Conservation (phyloP, 768 basidiomycete genomes). For the Leccinum fibrillosum region DNA sequence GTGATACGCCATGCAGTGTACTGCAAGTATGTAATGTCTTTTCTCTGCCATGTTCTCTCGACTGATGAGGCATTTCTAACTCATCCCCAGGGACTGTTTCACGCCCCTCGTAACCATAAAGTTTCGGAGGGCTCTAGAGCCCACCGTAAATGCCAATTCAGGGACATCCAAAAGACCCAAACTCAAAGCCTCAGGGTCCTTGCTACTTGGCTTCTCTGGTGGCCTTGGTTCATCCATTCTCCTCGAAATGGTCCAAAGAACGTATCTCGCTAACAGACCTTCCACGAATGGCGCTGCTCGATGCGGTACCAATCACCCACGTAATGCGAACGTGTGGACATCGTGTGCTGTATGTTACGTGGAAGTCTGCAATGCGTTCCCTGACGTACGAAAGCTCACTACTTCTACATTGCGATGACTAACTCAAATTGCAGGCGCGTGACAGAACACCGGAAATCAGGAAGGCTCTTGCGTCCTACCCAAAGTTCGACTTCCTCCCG, state of each 20-base stretch:
- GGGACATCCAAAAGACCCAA: conserved; percentile 55
- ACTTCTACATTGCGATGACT: not conserved
- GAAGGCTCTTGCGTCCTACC: conserved; percentile 44
- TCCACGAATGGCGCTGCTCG: conserved; percentile 29
- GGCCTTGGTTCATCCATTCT: conserved; percentile 74
- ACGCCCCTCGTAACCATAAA: conserved; percentile 56
- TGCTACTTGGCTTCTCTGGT: conserved; percentile 74
- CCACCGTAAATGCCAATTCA: conserved; percentile 54
- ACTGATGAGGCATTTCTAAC: not conserved
- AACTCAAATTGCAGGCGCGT: conserved; percentile 39
- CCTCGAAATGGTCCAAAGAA: conserved; percentile 61
- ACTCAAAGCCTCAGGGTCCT: conserved; percentile 64
- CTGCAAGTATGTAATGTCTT: conserved; percentile 59
- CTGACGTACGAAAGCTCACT: conserved; percentile 45
- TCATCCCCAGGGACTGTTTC: conserved; percentile 56
- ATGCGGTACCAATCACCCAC: conserved; percentile 67
- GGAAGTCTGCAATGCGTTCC: conserved; percentile 59
- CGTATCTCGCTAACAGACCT: conserved; percentile 44
- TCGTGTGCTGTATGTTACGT: conserved; percentile 66
- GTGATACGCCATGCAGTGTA: conserved; percentile 80
- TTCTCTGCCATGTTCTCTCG: conserved; percentile 7
- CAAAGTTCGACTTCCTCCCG: conserved; percentile 54
- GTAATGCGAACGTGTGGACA: conserved; percentile 59
- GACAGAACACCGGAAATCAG: conserved; percentile 55
- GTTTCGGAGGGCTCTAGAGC: conserved; percentile 65